Evolutionary conservation across 2,329 filamentous ascomycete genomes (phyloP), one percentile per base, ranked within the genome.

Genomic region (Scortechinia acanthostroma): DNA sequence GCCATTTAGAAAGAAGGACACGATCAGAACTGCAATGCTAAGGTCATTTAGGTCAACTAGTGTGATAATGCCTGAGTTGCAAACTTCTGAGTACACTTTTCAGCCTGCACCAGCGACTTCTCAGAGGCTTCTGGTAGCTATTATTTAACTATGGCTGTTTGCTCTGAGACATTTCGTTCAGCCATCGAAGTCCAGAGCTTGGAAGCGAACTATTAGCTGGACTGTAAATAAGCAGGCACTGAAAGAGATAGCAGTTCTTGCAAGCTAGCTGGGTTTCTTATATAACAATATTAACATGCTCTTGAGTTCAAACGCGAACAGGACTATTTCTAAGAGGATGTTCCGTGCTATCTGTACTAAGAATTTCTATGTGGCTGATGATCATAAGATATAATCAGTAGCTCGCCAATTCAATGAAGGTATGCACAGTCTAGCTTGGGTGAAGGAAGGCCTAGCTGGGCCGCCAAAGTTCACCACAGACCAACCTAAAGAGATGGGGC

Each of bases 111-210:
- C 25, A 10, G 10, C 25, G 10, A 30, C 10, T 10, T 10, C n/a
- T n/a, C 10, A 30, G 10, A 10, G 10, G n/a, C n/a, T 30, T n/a
- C 10, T n/a, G n/a, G 25, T 30, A 10, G n/a, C 10, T n/a, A 30
- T 30, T 10, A n/a, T n/a, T 10, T n/a, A 30, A n/a, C 25, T 30
- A 30, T 30, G 25, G 25, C 25, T 30, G n/a, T 30, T 30, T 30
- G n/a, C 25, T 30, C 25, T 30, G n/a, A 30, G 25, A n/a, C 25
- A 30, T n/a, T 30, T 30, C n/a, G 25, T 30, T n/a, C 25, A 30
- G n/a, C 25, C 25, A 30, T 30, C 25, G 10, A 30, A 30, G 25
- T 30, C 25, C 25, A 30, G 25, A 30, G 10, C 25, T 10, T 30
- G 25, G 25, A 10, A 30, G 25, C 25, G n/a, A 10, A 30, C 10